Evolutionary conservation across 2,329 filamentous ascomycete genomes (phyloP).

Genomic region (Penicillium sp.): DNA sequence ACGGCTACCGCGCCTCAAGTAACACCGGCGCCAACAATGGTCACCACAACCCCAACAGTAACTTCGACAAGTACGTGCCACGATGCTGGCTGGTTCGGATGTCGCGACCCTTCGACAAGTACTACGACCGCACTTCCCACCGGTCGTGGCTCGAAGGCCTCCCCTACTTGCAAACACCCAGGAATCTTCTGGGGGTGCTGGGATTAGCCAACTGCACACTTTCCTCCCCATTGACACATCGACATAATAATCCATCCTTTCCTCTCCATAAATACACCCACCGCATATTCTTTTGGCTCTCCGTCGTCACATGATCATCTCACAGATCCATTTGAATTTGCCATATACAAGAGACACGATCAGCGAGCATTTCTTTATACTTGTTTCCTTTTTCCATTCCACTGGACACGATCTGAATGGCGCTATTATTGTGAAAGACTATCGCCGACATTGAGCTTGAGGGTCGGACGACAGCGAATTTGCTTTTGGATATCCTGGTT

Average conservation of each 20-base stretch:
- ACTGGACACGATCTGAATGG: neutral
- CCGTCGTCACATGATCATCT: neutral
- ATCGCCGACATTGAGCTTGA: neutral
- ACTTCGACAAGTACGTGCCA: slow-evolving; percentile 11
- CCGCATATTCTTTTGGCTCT: neutral
- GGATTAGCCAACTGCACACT: neutral
- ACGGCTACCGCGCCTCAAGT: slow-evolving; percentile 1
- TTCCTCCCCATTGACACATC: neutral
- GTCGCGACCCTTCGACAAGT: slow-evolving; percentile 7
- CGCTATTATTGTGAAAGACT: neutral
- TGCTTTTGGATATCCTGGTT: neutral
- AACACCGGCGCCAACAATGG: slow-evolving; percentile 7
- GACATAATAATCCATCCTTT: neutral
- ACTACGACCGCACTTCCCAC: neutral
- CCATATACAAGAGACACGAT: slow-evolving; percentile 2
- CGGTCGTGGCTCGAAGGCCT: neutral
- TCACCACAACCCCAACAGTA: neutral
- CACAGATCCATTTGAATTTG: neutral
- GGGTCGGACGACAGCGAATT: neutral
- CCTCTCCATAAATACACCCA: slow-evolving; percentile 1
- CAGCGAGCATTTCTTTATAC: neutral
- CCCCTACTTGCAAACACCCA: neutral
- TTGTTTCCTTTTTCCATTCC: neutral
- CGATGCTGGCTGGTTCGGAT: slow-evolving; percentile 15
- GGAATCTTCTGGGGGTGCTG: slow-evolving; percentile 6